Percentiles rank a stretch among this genome's conserved stretches.
Conservation (phyloP, 306 rosid genomes). For the Lupinus albus region DNA sequence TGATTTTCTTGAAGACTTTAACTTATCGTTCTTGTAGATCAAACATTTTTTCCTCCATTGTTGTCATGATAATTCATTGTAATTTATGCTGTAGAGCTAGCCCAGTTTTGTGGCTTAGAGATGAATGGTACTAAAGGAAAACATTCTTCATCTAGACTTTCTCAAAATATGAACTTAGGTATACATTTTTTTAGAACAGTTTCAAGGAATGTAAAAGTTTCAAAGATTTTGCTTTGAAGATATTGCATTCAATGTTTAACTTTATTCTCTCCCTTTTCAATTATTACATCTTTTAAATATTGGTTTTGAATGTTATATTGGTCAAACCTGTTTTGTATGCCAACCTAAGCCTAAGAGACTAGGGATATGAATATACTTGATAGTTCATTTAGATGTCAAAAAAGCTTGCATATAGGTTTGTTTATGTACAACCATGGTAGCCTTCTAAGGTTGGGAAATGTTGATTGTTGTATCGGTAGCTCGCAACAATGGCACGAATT, state of each 20-base stretch:
- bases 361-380: conserved; percentile 33
- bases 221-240: conserved; percentile 35
- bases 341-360: conserved; percentile 27
- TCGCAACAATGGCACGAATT: too few species aligned
- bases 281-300: conserved; percentile 17
- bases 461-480: too few species aligned
- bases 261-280: conserved; percentile 17
- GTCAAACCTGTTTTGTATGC: conserved; percentile 17
- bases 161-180: conserved; percentile 38
- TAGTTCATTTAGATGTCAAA: conserved; percentile 4
- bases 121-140: conserved; percentile 44
- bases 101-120: conserved; percentile 27
- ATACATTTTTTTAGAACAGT: conserved; percentile 39
- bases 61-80: conserved; percentile 45
- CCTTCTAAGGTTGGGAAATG: background rate
- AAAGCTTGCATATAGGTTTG: background rate
- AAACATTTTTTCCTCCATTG: conserved; percentile 37
- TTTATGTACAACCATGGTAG: background rate
- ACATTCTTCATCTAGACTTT: conserved; percentile 33
- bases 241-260: conserved; percentile 30
- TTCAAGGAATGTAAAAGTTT: conserved; percentile 39
- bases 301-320: conserved; percentile 37
- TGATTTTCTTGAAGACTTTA: conserved; percentile 33
- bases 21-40: conserved; percentile 43
- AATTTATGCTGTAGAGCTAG: conserved; percentile 34